Evolutionary conservation across 2,329 filamentous ascomycete species (phyloP).

Genomic region (Neofusicoccum parvum): DNA sequence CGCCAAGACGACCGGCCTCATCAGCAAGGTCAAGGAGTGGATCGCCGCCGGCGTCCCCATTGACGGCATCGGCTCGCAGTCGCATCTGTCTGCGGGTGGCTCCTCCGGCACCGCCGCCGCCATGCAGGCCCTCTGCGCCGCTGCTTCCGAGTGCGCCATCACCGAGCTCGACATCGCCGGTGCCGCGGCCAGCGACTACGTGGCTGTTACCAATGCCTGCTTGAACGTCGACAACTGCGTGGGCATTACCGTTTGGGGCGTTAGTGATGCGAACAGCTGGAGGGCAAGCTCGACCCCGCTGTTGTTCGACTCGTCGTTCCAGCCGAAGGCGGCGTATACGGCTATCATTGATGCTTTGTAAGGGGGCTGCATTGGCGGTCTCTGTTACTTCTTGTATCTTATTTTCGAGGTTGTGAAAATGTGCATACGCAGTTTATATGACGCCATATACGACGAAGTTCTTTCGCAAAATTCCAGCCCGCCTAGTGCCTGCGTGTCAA

Average conservation of each 20-base stretch:
- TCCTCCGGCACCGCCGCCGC: constrained; percentile 52
- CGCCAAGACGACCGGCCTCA: constrained; percentile 61
- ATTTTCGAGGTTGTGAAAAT: too few species aligned
- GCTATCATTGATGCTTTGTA: constrained; percentile 27
- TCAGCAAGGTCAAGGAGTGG: constrained; percentile 65
- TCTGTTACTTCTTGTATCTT: too few species aligned
- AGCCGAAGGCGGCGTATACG: constrained; percentile 46
- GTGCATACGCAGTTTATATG: too few species aligned
- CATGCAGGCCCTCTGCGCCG: constrained; percentile 57
- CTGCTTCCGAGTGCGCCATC: constrained; percentile 62
- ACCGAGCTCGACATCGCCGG: constrained; percentile 70
- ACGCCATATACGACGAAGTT: too few species aligned
- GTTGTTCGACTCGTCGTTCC: constrained; percentile 45
- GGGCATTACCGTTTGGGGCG: constrained; percentile 66
- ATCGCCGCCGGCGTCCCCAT: constrained; percentile 63
- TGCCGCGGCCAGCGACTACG: constrained; percentile 61
- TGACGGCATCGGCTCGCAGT: constrained; percentile 65
- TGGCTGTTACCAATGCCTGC: constrained; percentile 57
- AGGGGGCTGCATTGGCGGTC: background rate
- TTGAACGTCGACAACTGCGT: constrained; percentile 62
- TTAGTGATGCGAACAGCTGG: constrained; percentile 49
- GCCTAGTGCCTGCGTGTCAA: too few species aligned
- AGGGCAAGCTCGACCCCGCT: constrained; percentile 39
- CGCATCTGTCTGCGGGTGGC: constrained; percentile 54
- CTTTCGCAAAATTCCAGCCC: too few species aligned